Evolutionary conservation across 495 filamentous ascomycete genomes (phyloP).

Genomic region (Penicillium paxilli): DNA sequence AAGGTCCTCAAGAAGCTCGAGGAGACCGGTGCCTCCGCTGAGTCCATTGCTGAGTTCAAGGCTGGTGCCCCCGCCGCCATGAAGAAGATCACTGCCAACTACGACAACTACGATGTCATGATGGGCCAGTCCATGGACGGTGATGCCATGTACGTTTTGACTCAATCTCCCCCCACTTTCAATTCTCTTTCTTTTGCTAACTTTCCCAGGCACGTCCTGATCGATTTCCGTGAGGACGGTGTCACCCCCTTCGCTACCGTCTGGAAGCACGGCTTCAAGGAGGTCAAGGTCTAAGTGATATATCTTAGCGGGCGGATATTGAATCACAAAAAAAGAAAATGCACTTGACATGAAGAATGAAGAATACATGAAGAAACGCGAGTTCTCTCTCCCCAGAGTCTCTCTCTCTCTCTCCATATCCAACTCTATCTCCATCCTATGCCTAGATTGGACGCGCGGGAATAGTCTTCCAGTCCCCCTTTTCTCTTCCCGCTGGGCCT

Average conservation of each 20-base stretch:
- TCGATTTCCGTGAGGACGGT: slow-evolving; percentile 97
- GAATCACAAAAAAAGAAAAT: slow-evolving; percentile 25
- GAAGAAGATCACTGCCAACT: slow-evolving; percentile 77
- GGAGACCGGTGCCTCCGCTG: slow-evolving; percentile 57
- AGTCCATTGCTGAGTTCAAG: slow-evolving; percentile 76
- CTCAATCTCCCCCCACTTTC: background rate
- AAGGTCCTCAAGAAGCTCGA: slow-evolving; percentile 68
- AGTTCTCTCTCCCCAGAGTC: too few species aligned
- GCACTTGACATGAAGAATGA: slow-evolving; percentile 31
- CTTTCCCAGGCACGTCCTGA: slow-evolving; percentile 73
- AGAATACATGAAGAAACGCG: slow-evolving; percentile 25
- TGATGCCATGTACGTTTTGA: slow-evolving; percentile 77
- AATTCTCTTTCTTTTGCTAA: background rate
- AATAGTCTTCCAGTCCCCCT: slow-evolving; percentile 3
- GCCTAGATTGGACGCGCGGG: slow-evolving; percentile 16
- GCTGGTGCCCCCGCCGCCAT: slow-evolving; percentile 66
- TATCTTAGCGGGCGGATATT: slow-evolving; percentile 5
- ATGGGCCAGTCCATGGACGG: slow-evolving; percentile 87
- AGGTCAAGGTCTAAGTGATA: slow-evolving; percentile 84
- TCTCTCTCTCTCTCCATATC: too few species aligned
- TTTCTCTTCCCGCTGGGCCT: slow-evolving; percentile 12
- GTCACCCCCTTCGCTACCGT: slow-evolving; percentile 82
- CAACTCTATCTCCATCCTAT: background rate
- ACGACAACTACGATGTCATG: slow-evolving; percentile 95
- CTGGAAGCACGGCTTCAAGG: slow-evolving; percentile 93